These are phyloP conservation scores for Metschnikowia lachancei DNA, from an alignment of 805 yeast genomes.

Conservation along the genomic window DNA sequence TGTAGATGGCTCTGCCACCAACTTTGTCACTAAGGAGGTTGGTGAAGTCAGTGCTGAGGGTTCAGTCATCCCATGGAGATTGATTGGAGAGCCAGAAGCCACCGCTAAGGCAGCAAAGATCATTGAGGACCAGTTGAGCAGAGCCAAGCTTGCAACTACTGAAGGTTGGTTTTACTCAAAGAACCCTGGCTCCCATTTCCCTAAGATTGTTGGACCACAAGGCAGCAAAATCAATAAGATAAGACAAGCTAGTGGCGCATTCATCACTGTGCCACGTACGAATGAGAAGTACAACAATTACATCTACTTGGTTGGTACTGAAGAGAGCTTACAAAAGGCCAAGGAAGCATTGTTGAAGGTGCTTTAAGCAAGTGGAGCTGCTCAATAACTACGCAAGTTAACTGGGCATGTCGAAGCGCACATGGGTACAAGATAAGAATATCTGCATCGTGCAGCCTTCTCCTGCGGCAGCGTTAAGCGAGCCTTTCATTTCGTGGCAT, in stretches of 20 bases:
- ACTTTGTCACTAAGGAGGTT: conserved; percentile 42
- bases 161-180: conserved; percentile 64
- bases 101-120: conserved; percentile 51
- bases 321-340: conserved; percentile 46
- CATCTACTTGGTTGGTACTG: conserved; percentile 59
- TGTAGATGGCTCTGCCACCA: conserved; percentile 33
- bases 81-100: conserved; percentile 51
- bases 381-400: neutral
- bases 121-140: conserved; percentile 49
- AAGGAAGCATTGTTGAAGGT: conserved; percentile 13
- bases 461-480: neutral
- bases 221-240: conserved; percentile 65
- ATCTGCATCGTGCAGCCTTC: neutral
- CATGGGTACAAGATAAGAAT: neutral
- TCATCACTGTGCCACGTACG: conserved; percentile 62
- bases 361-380: neutral
- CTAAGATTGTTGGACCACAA: conserved; percentile 71
- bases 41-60: conserved; percentile 26
- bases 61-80: conserved; percentile 59
- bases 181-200: conserved; percentile 47
- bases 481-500: neutral
- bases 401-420: neutral
- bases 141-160: conserved; percentile 44
- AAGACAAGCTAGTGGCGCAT: conserved; percentile 56
- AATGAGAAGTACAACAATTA: conserved; percentile 51